phyloP scores from a whole-genome alignment of 306 rosid genomes.

The Cercis canadensis region DNA sequence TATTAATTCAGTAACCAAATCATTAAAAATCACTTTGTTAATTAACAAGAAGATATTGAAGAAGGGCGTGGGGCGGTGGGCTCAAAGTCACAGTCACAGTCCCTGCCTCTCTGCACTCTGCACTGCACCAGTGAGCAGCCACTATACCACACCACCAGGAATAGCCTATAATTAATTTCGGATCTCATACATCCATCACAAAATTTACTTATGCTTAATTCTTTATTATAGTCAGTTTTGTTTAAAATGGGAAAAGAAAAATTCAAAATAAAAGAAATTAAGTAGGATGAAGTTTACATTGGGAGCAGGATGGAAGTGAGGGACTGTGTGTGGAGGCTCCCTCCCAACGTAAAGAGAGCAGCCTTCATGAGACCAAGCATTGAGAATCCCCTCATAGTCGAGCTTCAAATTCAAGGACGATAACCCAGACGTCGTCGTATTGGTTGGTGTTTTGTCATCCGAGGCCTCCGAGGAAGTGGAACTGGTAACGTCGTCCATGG shows the following conservation, averaged over 20 bases:
- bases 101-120: too few species aligned
- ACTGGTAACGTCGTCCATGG: conserved; percentile 59
- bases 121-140: too few species aligned
- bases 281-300: conserved; percentile 44
- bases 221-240: too few species aligned
- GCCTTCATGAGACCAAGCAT: conserved; percentile 92
- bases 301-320: conserved; percentile 47
- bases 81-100: too few species aligned
- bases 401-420: conserved; percentile 84
- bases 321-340: conserved; percentile 70
- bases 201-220: not conserved
- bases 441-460: not conserved
- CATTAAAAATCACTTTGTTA: too few species aligned
- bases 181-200: not conserved
- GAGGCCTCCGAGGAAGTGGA: not conserved
- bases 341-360: conserved; percentile 65
- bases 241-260: too few species aligned
- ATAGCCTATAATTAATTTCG: not conserved
- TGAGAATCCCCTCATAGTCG: conserved; percentile 77
- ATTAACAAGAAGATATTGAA: too few species aligned
- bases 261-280: not conserved
- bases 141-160: not conserved
- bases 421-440: conserved; percentile 45
- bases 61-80: too few species aligned
- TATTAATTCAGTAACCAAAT: too few species aligned